Percentiles rank a stretch among this genome's conserved stretches.
These are phyloP conservation scores for Cerrena zonata DNA, from an alignment of 1,284 basidiomycete species.

Conservation along the genomic window DNA sequence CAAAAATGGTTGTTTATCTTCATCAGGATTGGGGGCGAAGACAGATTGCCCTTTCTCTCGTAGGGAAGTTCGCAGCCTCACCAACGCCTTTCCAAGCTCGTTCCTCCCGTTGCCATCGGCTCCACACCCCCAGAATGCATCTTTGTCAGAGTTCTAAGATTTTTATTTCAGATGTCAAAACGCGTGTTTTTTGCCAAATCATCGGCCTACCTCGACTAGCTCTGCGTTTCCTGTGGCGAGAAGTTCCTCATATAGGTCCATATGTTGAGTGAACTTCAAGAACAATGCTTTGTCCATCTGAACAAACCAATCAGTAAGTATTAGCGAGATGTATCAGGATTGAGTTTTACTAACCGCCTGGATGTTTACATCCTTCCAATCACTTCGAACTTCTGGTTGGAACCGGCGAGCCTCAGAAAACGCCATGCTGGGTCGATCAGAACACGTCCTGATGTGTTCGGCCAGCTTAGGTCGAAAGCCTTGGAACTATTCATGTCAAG, in stretches of 20 bases:
- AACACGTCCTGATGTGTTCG: constrained; percentile 58
- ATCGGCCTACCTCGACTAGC: constrained; percentile 48
- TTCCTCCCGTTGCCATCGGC: constrained; percentile 18
- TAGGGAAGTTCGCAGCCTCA: constrained; percentile 12
- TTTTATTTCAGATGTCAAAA: neutral
- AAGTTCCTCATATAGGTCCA: constrained; percentile 46
- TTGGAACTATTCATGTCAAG: neutral
- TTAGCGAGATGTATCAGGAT: neutral
- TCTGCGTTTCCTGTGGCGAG: constrained; percentile 55
- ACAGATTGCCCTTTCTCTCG: neutral
- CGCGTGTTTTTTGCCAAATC: neutral
- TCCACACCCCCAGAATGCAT: constrained; percentile 34
- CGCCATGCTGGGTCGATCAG: constrained; percentile 52
- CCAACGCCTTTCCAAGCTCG: constrained; percentile 21
- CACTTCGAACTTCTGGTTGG: constrained; percentile 49
- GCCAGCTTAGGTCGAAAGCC: constrained; percentile 45
- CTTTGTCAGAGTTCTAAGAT: constrained; percentile 55
- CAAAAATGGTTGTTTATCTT: no score
- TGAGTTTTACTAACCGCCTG: constrained; percentile 37
- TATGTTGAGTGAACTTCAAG: constrained; percentile 62
- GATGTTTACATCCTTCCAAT: constrained; percentile 61
- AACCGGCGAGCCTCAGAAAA: constrained; percentile 63
- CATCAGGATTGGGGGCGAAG: no score
- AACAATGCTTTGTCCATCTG: constrained; percentile 59
- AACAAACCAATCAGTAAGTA: neutral